These are phyloP conservation scores for Syncephalastrum sp. DNA, from an alignment of 371 early-diverging fungal species.

Conservation along the genomic window DNA sequence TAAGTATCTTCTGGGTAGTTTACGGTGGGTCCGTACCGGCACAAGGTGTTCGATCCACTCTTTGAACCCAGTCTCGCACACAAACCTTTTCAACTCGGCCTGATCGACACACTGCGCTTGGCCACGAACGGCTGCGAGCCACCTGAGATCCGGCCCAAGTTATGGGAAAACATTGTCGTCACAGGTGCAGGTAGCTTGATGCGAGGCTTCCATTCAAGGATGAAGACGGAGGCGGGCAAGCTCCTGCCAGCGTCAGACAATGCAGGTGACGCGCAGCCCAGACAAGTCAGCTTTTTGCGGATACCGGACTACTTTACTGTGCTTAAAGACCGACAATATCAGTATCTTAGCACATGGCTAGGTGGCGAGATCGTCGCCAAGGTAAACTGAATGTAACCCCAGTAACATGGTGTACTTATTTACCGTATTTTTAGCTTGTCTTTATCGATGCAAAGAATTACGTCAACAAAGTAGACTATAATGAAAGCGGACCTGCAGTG, in stretches of 20 bases:
- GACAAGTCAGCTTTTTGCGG: conserved; percentile 66
- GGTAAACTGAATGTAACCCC: conserved; percentile 39
- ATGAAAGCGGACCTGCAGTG: conserved; percentile 74
- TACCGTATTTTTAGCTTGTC: conserved; percentile 47
- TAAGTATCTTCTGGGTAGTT: conserved; percentile 31
- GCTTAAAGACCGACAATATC: conserved; percentile 64
- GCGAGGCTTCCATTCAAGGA: conserved; percentile 39
- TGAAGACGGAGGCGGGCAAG: conserved; percentile 57
- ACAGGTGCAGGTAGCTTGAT: conserved; percentile 64
- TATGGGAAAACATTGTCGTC: conserved; percentile 82
- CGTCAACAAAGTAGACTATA: conserved; percentile 82
- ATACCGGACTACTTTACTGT: conserved; percentile 79
- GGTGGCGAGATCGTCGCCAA: conserved; percentile 81
- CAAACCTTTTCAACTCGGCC: conserved; percentile 14
- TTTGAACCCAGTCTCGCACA: conserved; percentile 61
- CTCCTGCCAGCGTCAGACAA: conserved; percentile 71
- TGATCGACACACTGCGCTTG: conserved; percentile 67
- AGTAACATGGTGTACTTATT: neutral
- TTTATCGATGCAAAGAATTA: conserved; percentile 70
- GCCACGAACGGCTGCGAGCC: conserved; percentile 70
- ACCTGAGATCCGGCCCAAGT: conserved; percentile 67
- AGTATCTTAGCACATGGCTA: conserved; percentile 61
- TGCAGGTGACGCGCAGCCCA: conserved; percentile 74
- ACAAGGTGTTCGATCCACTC: conserved; percentile 59
- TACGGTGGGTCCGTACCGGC: conserved; percentile 61